Percentiles rank a stretch among this genome's conserved stretches.
phyloP scores from a whole-genome alignment of 352 stramenopile genomes.

The Pythium aphanidermatum region DNA sequence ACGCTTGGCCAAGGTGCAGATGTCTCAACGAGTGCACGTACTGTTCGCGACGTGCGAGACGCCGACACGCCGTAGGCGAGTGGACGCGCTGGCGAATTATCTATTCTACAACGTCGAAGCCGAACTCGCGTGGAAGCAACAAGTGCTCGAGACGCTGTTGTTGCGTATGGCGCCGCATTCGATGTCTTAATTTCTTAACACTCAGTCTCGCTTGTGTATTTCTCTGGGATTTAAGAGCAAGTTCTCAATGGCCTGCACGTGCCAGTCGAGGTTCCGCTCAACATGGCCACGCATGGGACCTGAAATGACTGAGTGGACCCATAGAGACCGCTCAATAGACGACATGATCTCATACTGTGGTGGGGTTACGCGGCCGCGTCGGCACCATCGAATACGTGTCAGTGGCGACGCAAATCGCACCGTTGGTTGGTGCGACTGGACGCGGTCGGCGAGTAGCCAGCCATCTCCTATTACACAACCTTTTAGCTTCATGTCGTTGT shows the following conservation, averaged over 20 bases:
- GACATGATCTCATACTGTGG: background rate
- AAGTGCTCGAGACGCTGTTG: conserved; percentile 12
- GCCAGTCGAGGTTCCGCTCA: background rate
- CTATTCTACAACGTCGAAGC: conserved; percentile 9
- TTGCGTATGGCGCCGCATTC: background rate
- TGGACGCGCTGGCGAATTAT: conserved; percentile 10
- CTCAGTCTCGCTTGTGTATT: background rate
- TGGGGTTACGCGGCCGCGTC: background rate
- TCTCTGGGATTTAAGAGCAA: too few relatives aligned
- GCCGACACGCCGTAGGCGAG: conserved; percentile 7
- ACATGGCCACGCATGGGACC: background rate
- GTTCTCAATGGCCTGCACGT: conserved; percentile 6
- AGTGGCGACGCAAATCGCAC: too few relatives aligned
- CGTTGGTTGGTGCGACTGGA: background rate
- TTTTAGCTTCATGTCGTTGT: background rate
- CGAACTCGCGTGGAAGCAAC: conserved; percentile 14
- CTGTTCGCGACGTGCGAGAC: conserved; percentile 6
- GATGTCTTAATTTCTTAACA: background rate
- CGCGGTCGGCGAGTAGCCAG: conserved; percentile 8
- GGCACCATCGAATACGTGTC: conserved; percentile 2
- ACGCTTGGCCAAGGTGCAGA: conserved; percentile 6
- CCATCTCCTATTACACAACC: background rate
- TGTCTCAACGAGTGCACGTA: conserved; percentile 7
- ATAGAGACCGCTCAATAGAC: background rate
- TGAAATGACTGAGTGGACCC: background rate